Evolutionary conservation across 768 basidiomycete genomes (phyloP), one percentile per base, ranked within the genome.

Genomic region (Tylopilus intermedius): DNA sequence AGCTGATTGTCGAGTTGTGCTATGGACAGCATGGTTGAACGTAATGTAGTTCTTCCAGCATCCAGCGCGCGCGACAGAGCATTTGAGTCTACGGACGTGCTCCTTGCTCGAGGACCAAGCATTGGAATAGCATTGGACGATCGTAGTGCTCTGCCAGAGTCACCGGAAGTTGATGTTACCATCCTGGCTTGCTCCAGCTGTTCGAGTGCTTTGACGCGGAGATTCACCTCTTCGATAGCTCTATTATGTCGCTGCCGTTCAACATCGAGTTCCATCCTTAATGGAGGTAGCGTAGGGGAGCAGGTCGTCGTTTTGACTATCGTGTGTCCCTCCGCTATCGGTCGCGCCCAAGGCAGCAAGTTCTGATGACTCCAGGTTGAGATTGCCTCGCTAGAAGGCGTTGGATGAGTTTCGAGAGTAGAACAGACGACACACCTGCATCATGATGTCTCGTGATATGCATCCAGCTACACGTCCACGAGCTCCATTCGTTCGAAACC

Each of bases 401-500:
- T 54, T 51, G 50, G 55, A 60, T 41, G 27, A 15, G 58, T 47
- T 44, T 53, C 26, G 11, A 45, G 44, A 45, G 29, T 5, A 30
- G 3, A 38, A 45, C n/a, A 51, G 52, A 46, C 8, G 60, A 67
- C 77, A 50, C 32, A 81, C 80, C 78, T 45, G 76, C 67, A 47
- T 18, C 18, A 18, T 18, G 18, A 18, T 74, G 67, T 47, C 65
- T 67, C 2, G 73, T 63, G 7, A 80, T 67, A 18, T 56, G 56
- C 29, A 82, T 72, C 18, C 69, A 74, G 37, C 71, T 73, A 56
- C 72, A 72, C 0, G 79, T 76, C 79, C 76, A 79, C 38, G 66
- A 62, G 41, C 62, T 75, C 58, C 72, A 74, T 50, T 78, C 74
- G 38, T 75, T 74, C 38, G 67, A 72, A 29, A 67, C 60, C 60